Conservation (phyloP, 768 basidiomycete species). For the Trametes meyenii region DNA sequence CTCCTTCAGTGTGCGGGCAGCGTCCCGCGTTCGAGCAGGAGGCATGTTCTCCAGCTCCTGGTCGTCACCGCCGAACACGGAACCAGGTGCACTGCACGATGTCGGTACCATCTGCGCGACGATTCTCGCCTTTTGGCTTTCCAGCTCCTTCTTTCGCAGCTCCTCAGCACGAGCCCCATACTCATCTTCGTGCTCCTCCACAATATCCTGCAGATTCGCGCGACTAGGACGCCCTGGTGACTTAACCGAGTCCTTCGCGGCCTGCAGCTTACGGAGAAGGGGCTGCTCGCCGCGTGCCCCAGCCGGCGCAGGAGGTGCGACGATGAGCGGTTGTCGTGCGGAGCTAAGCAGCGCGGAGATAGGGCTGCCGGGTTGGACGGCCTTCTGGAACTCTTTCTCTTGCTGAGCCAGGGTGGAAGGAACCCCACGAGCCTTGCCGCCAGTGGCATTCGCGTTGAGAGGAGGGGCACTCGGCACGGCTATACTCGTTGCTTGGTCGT, state of each 20-base stretch:
- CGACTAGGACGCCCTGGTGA: conserved; percentile 52
- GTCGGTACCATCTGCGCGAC: conserved; percentile 89
- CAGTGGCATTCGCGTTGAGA: conserved; percentile 14
- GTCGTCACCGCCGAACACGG: conserved; percentile 21
- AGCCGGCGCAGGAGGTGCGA: conserved; percentile 42
- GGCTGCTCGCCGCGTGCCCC: conserved; percentile 43
- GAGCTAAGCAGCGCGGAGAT: conserved; percentile 90
- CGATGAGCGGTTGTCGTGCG: conserved; percentile 84
- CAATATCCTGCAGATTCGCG: conserved; percentile 49
- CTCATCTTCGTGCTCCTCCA: conserved; percentile 41
- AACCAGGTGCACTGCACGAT: conserved; percentile 39
- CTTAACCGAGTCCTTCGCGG: conserved; percentile 46
- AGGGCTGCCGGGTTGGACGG: conserved; percentile 92
- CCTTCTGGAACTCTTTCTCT: conserved; percentile 96
- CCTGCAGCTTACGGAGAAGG: conserved; percentile 58
- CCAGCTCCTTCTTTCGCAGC: conserved; percentile 70
- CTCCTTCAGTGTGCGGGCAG: conserved; percentile 25
- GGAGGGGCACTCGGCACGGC: conserved; percentile 43
- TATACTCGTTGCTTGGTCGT: conserved; percentile 53
- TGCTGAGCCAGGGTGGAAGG: conserved; percentile 75
- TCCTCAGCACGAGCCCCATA: conserved; percentile 45
- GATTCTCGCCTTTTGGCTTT: conserved; percentile 89
- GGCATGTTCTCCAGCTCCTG: conserved; percentile 40
- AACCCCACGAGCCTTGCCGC: conserved; percentile 40
- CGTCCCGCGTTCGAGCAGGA: conserved; percentile 24